Conservation (phyloP, 768 basidiomycete species). For the Tulasnella sp. region DNA sequence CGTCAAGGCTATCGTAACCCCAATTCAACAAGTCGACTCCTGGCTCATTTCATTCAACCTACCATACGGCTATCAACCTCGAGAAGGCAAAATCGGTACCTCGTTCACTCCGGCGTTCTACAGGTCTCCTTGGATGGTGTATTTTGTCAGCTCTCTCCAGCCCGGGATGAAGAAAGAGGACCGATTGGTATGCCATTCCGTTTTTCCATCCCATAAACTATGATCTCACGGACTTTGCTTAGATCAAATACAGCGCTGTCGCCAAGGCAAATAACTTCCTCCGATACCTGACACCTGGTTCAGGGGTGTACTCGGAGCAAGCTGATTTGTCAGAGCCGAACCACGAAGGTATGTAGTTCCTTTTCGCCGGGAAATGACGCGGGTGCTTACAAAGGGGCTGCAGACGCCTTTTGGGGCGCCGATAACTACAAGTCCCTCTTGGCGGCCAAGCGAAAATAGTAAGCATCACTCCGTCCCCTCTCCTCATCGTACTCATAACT, state of each 20-base stretch:
- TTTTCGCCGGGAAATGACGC: background rate
- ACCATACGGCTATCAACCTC: background rate
- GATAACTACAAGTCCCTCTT: background rate
- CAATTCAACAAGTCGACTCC: background rate
- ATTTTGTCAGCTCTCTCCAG: background rate
- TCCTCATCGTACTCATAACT: background rate
- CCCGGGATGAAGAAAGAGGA: background rate
- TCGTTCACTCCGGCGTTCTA: conserved; percentile 13
- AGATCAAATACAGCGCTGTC: conserved; percentile 11
- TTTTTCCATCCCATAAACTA: background rate
- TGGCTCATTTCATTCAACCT: background rate
- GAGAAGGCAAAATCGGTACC: background rate
- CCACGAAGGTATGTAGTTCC: background rate
- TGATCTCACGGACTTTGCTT: background rate
- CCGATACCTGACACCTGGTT: conserved; percentile 4
- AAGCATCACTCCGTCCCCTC: background rate
- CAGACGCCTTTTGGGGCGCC: conserved; percentile 14
- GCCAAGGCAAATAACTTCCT: conserved; percentile 13
- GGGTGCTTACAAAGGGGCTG: background rate
- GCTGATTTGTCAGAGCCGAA: conserved; percentile 12
- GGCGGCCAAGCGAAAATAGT: background rate
- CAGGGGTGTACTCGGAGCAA: conserved; percentile 2
- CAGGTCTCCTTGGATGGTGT: conserved; percentile 8
- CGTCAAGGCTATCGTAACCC: conserved; percentile 11
- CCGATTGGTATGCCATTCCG: background rate